phyloP scores from a whole-genome alignment of 148 eudicot genomes.

The Rhododendron henanense region DNA sequence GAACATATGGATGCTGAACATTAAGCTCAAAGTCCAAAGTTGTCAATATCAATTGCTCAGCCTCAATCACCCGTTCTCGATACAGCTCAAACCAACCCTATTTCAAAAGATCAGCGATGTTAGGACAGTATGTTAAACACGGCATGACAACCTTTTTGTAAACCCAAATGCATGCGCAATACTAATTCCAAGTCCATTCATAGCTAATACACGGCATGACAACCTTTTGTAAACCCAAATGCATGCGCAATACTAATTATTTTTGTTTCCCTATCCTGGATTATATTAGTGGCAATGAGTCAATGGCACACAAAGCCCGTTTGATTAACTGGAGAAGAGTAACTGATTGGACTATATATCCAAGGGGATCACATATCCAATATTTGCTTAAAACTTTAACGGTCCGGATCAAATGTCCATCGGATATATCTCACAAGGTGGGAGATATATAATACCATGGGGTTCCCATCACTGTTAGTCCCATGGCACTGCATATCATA shows the following conservation, averaged over 20 bases:
- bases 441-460: not conserved
- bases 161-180: too few relatives aligned
- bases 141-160: too few relatives aligned
- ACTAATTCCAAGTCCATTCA: not conserved
- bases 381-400: not conserved
- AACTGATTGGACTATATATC: not conserved
- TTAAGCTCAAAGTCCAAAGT: conserved; percentile 87
- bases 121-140: not conserved
- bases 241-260: not conserved
- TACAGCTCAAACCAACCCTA: conserved; percentile 97
- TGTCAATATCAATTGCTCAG: conserved; percentile 85
- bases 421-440: not conserved
- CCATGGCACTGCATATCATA: not conserved
- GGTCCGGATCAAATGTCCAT: not conserved
- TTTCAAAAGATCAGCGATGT: conserved; percentile 7
- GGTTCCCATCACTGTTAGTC: not conserved
- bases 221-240: not conserved
- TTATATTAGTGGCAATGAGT: not conserved
- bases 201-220: not conserved
- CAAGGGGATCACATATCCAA: not conserved
- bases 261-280: not conserved
- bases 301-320: not conserved
- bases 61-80: conserved; percentile 75
- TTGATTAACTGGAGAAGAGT: not conserved
- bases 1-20: conserved; percentile 90